phyloP scores from a whole-genome alignment of 805 yeast species.

The Huiozyma naganishii region DNA sequence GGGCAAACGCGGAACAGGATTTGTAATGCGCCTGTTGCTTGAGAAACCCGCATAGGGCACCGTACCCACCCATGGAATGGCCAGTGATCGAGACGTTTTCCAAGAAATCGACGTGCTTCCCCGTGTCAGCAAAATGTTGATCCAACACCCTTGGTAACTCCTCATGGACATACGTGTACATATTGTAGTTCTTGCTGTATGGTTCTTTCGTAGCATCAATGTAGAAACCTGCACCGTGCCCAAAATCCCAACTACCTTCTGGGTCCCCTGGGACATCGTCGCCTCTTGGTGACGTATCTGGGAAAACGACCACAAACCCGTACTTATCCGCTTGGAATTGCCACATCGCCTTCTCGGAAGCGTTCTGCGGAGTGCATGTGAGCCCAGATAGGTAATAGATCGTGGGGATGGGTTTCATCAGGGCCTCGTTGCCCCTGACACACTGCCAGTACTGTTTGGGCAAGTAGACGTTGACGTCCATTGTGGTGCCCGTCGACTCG shows the following conservation, averaged over 20 bases:
- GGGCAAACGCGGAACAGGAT: constrained; percentile 84
- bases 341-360: constrained; percentile 85
- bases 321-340: constrained; percentile 69
- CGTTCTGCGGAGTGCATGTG: constrained; percentile 89
- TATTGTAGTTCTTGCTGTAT: constrained; percentile 63
- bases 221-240: constrained; percentile 92
- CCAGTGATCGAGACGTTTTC: constrained; percentile 71
- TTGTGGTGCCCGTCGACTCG: constrained; percentile 46
- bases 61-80: constrained; percentile 98
- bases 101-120: constrained; percentile 44
- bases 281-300: constrained; percentile 96
- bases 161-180: constrained; percentile 72
- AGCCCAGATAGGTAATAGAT: constrained; percentile 76
- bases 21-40: constrained; percentile 52
- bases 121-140: constrained; percentile 22
- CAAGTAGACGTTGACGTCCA: constrained; percentile 77
- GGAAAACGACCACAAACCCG: constrained; percentile 83
- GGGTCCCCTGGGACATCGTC: constrained; percentile 65
- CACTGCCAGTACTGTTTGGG: constrained; percentile 42
- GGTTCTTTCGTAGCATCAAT: constrained; percentile 71
- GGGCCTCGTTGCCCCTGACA: too few species aligned
- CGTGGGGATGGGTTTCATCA: constrained; percentile 63
- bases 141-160: constrained; percentile 55
- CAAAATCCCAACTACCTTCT: constrained; percentile 66
- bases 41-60: constrained; percentile 66